These are phyloP conservation scores for Triticum dicoccoides DNA, from an alignment of 176 grass and related monocot species.

Conservation along the genomic window DNA sequence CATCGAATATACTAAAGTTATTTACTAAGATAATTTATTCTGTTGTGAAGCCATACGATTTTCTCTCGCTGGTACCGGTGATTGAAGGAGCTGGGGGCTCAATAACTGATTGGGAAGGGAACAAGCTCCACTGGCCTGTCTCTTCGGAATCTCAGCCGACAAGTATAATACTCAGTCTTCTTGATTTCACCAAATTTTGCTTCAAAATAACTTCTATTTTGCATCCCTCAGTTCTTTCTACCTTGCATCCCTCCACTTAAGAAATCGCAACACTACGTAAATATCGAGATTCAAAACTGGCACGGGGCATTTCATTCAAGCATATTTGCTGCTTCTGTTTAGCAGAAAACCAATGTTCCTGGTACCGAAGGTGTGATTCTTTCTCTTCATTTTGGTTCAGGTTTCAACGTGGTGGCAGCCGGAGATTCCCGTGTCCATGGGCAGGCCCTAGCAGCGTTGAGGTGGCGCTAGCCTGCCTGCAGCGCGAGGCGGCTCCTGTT, in stretches of 20 bases:
- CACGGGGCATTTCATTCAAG: not conserved
- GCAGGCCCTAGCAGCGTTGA: slow-evolving; percentile 45
- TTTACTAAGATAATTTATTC: slow-evolving; percentile 3
- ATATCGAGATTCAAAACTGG: not conserved
- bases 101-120: slow-evolving; percentile 86
- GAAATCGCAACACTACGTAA: not conserved
- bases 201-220: not conserved
- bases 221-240: too few relatives aligned
- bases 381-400: slow-evolving; percentile 28
- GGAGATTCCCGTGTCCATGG: slow-evolving; percentile 65
- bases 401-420: slow-evolving; percentile 85
- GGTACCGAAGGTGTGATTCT: not conserved
- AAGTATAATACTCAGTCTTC: slow-evolving; percentile 43
- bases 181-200: not conserved
- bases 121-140: slow-evolving; percentile 59
- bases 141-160: slow-evolving; percentile 51
- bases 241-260: not conserved
- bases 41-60: slow-evolving; percentile 67
- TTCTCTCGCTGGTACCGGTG: slow-evolving; percentile 77
- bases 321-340: not conserved
- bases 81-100: slow-evolving; percentile 88
- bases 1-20: not conserved
- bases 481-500: not conserved
- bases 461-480: slow-evolving; percentile 28
- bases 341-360: not conserved